A percentile compares a stretch with the other conserved stretches of the same genome.
These are phyloP conservation scores for Kodamaea nitidulidarum DNA, from an alignment of 805 yeast genomes.

Conservation along the genomic window DNA sequence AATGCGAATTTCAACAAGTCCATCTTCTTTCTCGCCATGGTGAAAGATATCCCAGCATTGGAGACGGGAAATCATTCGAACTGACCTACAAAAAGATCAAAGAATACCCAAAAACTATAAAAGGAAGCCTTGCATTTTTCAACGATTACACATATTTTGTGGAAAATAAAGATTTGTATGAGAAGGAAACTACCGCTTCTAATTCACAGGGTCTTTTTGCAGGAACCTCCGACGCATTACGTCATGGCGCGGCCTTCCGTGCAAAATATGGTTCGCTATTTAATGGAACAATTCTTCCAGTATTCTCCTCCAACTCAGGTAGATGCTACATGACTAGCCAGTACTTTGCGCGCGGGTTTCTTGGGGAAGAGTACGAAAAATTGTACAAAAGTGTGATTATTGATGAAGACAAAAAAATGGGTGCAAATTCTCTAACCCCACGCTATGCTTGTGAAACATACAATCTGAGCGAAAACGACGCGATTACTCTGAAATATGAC, in stretches of 20 bases:
- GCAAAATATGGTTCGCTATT: conserved; percentile 47
- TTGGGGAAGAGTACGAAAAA: conserved; percentile 39
- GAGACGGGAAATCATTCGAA: conserved; percentile 26
- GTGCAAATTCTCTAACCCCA: conserved; percentile 61
- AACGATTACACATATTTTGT: conserved; percentile 52
- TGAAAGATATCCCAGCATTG: conserved; percentile 54
- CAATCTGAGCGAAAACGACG: conserved; percentile 15
- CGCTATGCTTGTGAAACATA: conserved; percentile 35
- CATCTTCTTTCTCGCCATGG: conserved; percentile 75
- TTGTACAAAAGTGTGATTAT: conserved; percentile 36
- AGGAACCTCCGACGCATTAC: conserved; percentile 48
- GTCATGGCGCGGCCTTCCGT: conserved; percentile 48
- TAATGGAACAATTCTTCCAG: conserved; percentile 36
- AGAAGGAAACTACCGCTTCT: conserved; percentile 48
- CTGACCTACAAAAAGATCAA: conserved; percentile 24
- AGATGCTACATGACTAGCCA: conserved; percentile 55
- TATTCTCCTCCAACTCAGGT: conserved; percentile 53
- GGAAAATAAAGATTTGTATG: conserved; percentile 34
- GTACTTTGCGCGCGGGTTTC: conserved; percentile 58
- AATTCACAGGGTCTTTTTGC: conserved; percentile 43
- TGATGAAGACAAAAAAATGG: conserved; percentile 45
- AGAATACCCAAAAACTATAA: conserved; percentile 25
- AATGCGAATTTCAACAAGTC: conserved; percentile 59
- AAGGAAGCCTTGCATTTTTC: conserved; percentile 52
- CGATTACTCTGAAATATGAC: conserved; percentile 16